Base-by-base conservation (phyloP, 169 alveolate genomes). In the Perkinsus olseni region DNA sequence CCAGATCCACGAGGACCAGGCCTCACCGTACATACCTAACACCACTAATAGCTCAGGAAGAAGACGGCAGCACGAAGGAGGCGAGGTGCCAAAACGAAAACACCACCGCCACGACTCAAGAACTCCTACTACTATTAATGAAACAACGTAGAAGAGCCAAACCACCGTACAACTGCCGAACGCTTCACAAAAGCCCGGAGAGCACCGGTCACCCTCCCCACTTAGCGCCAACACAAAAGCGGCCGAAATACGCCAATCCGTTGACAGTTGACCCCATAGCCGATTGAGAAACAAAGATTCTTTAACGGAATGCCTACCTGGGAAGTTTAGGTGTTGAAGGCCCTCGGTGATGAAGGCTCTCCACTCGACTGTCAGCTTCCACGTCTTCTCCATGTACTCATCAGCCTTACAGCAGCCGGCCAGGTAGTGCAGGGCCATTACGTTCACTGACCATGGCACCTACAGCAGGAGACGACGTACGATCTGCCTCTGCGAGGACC, bases 371-470 rank as follows among this genome's bases (percentile, higher is more conserved):
- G 92, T 92, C 39, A 74, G 38, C 50, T 24, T 40, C 94, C 94
- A 92, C 90, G 94, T 92, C 39, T 92, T 39, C 39, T 74, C 34
- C 92, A 92, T 40, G 38, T 92, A 92, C 39, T 51, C 92, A 10
- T 28, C 38, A 40, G 74, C 94, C 92, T 91, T 45, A 74, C 74
- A 91, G n/a, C 74, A 91, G 24, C 38, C 92, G 37, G 94, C 28
- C 38, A 92, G 90, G 39, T 62, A 92, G 51, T 48, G 74, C 8
- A 92, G 45, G 45, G 94, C 94, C 45, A 74, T 39, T 4, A 62
- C 50, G 21, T 74, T 92, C 28, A 92, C 62, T 0, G 94, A 92
- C 94, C 94, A 92, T 90, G 94, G 94, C 38, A 91, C 93, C 50
- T 40, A 11, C 3, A 40, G 50, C n/a, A 11, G 3, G 11, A 6